phyloP scores from a whole-genome alignment of 2,329 filamentous ascomycete species.

The Claviceps monticola region DNA sequence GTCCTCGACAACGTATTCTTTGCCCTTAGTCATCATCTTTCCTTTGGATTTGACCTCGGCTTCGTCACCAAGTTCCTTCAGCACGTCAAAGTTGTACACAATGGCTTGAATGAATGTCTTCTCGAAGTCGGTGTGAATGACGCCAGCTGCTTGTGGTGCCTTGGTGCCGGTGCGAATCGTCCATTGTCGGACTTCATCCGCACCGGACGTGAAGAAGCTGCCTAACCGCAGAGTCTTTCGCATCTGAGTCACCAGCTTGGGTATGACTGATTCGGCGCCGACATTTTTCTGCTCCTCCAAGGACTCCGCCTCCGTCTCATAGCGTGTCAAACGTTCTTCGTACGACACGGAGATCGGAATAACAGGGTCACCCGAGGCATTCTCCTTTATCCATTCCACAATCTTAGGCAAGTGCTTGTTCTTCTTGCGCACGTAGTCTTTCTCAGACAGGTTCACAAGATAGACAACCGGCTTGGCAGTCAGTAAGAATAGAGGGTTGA shows the following conservation, averaged over 20 bases:
- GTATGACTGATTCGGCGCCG: slow-evolving; percentile 74
- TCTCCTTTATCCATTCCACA: slow-evolving; percentile 86
- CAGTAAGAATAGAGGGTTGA: slow-evolving; percentile 91
- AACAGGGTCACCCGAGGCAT: slow-evolving; percentile 77
- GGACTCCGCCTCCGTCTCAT: slow-evolving; percentile 63
- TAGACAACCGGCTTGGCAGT: slow-evolving; percentile 96
- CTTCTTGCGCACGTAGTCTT: slow-evolving; percentile 96
- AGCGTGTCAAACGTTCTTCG: slow-evolving; percentile 78
- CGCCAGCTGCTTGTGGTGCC: slow-evolving; percentile 92
- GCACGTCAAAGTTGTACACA: slow-evolving; percentile 72
- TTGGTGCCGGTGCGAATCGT: slow-evolving; percentile 92
- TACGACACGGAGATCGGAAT: slow-evolving; percentile 87
- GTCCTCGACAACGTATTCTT: slow-evolving; percentile 85
- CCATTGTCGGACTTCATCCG: slow-evolving; percentile 97
- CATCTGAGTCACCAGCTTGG: slow-evolving; percentile 89
- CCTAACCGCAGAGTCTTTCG: slow-evolving; percentile 78
- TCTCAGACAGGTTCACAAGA: slow-evolving; percentile 93
- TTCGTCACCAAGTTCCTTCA: slow-evolving; percentile 85
- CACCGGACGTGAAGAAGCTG: slow-evolving; percentile 93
- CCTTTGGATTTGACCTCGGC: slow-evolving; percentile 79
- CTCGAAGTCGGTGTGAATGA: slow-evolving; percentile 97
- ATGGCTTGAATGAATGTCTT: slow-evolving; percentile 98
- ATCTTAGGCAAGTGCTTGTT: slow-evolving; percentile 96
- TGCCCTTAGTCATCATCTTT: slow-evolving; percentile 97
- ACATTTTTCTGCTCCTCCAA: slow-evolving; percentile 80